These are phyloP conservation scores for Cryptosporidium baileyi DNA, from an alignment of 169 alveolate genomes.

Conservation along the genomic window DNA sequence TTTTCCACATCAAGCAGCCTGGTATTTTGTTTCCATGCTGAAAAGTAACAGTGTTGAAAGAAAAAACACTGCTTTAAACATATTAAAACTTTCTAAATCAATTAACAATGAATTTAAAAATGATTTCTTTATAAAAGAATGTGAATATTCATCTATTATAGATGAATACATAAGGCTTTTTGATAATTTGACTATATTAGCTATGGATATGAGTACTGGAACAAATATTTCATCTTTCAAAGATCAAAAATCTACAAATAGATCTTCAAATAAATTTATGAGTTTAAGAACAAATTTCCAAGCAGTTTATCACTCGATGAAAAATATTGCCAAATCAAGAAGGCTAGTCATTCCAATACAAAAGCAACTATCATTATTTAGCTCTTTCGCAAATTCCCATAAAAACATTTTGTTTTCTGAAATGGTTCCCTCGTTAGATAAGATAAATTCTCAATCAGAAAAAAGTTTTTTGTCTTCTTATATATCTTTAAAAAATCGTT, in stretches of 20 bases:
- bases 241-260: background rate
- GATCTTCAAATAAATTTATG: conserved; percentile 18
- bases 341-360: conserved; percentile 51
- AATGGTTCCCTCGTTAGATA: background rate
- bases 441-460: background rate
- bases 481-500: background rate
- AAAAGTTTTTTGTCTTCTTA: background rate
- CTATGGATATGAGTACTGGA: conserved; percentile 65
- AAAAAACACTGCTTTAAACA: conserved; percentile 43
- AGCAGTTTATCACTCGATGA: conserved; percentile 50
- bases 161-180: conserved; percentile 57
- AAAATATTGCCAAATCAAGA: conserved; percentile 25
- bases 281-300: conserved; percentile 63
- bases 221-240: background rate
- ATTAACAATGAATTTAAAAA: background rate
- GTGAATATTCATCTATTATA: conserved; percentile 6
- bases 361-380: background rate
- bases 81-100: conserved; percentile 66
- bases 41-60: conserved; percentile 53
- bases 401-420: background rate
- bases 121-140: background rate
- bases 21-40: conserved; percentile 74
- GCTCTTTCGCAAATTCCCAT: background rate
- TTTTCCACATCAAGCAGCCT: conserved; percentile 76
- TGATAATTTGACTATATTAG: conserved; percentile 55